Conservation (phyloP, 2,329 filamentous ascomycete species). For the Aureobasidium sp. region DNA sequence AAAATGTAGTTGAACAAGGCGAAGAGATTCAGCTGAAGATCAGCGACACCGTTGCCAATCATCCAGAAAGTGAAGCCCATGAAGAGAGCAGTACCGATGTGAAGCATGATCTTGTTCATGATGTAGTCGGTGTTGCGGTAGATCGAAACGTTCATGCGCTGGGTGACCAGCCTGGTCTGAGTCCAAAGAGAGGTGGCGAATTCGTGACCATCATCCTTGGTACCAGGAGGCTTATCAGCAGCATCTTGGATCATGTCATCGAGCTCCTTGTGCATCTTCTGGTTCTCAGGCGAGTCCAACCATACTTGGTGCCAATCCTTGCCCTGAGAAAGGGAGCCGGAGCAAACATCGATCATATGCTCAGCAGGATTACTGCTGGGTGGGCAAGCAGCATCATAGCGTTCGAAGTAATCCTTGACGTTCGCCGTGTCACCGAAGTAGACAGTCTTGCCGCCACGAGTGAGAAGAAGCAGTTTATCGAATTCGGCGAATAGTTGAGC, state of each 20-base stretch:
- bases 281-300: constrained; percentile 40
- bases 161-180: constrained; percentile 46
- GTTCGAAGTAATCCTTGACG: constrained; percentile 56
- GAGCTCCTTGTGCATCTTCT: constrained; percentile 43
- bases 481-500: constrained; percentile 73
- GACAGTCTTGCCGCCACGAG: constrained; percentile 70
- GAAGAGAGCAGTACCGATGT: constrained; percentile 57
- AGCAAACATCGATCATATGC: constrained; percentile 55
- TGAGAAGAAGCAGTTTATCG: constrained; percentile 69
- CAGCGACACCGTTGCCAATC: constrained; percentile 35
- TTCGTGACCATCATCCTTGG: constrained; percentile 46
- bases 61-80: constrained; percentile 57
- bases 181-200: constrained; percentile 49
- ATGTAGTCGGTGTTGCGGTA: constrained; percentile 74
- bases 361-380: constrained; percentile 61
- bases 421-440: constrained; percentile 67
- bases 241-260: constrained; percentile 44
- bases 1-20: constrained; percentile 40
- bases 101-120: constrained; percentile 68
- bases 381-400: constrained; percentile 60
- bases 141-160: constrained; percentile 62
- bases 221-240: constrained; percentile 37
- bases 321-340: constrained; percentile 48
- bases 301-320: constrained; percentile 53
- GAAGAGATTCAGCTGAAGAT: constrained; percentile 42